These are phyloP conservation scores for Botryosphaeria dothidea DNA, from an alignment of 2,329 filamentous ascomycete species.

Conservation along the genomic window DNA sequence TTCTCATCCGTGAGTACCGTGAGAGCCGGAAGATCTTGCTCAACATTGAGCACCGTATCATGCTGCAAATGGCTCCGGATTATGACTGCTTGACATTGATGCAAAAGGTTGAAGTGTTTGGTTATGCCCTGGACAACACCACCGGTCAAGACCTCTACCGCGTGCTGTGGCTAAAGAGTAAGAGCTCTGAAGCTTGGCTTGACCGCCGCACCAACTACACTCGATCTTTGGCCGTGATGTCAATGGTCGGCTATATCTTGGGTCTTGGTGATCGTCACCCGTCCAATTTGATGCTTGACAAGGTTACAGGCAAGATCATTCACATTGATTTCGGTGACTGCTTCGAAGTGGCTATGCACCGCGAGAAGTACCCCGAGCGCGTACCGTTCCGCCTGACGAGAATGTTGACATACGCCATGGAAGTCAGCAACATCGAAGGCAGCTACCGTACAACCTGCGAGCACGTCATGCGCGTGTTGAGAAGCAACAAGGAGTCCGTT, in stretches of 20 bases:
- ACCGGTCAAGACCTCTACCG: conserved; percentile 98
- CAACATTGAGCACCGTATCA: conserved; percentile 99
- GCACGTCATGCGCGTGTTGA: conserved; percentile 94
- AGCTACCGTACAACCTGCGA: conserved; percentile 98
- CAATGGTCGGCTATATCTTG: conserved; percentile 99
- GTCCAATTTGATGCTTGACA: conserved; percentile 96
- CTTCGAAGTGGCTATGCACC: conserved; percentile 99
- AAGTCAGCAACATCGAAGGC: conserved; percentile 99
- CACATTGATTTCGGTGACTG: conserved; percentile 99
- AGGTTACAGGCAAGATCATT: conserved; percentile 92
- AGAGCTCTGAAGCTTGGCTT: conserved; percentile 96
- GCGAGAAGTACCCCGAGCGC: conserved; percentile 96
- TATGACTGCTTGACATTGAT: conserved; percentile 98
- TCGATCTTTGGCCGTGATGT: conserved; percentile 95
- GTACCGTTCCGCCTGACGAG: conserved; percentile 97
- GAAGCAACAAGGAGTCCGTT: conserved; percentile 96
- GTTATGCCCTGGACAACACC: conserved; percentile 98
- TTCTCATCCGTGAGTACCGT: conserved; percentile 94
- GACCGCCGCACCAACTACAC: conserved; percentile 99
- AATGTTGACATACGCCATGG: conserved; percentile 99
- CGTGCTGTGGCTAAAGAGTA: conserved; percentile 97
- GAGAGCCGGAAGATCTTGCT: conserved; percentile 96
- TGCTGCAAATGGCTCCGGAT: conserved; percentile 99
- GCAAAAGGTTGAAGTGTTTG: conserved; percentile 99
- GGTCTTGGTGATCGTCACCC: conserved; percentile 95